Evolutionary conservation across 106 monocot species (phyloP).

Genomic region (Apostasia ramifera): DNA sequence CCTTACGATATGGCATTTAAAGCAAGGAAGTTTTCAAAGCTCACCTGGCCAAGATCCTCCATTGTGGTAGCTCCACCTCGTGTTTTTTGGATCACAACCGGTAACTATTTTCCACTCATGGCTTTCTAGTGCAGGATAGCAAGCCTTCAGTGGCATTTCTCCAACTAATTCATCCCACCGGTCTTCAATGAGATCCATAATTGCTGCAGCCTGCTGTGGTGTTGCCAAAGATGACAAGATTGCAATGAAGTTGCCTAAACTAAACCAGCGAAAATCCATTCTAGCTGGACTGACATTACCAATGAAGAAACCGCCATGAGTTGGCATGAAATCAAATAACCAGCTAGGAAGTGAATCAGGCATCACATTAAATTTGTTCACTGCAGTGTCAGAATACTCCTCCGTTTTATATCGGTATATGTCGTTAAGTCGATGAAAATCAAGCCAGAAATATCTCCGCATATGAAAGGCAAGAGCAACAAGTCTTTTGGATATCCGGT

Average conservation of each 20-base stretch:
- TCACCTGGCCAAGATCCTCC: constrained; percentile 39
- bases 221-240: constrained; percentile 33
- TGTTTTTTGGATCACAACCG: constrained; percentile 33
- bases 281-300: constrained; percentile 41
- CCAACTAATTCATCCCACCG: constrained; percentile 29
- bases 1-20: too few species aligned
- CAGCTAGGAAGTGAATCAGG: constrained; percentile 33
- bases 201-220: constrained; percentile 26
- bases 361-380: constrained; percentile 40
- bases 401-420: constrained; percentile 37
- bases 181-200: constrained; percentile 37
- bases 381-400: constrained; percentile 35
- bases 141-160: constrained; percentile 30
- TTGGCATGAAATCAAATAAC: constrained; percentile 39
- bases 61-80: constrained; percentile 35
- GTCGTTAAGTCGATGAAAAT: constrained; percentile 28
- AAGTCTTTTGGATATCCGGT: constrained; percentile 24
- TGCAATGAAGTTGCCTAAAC: constrained; percentile 31
- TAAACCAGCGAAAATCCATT: constrained; percentile 40
- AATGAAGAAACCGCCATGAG: constrained; percentile 23
- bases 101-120: constrained; percentile 32
- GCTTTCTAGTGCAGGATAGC: constrained; percentile 29
- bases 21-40: neutral
- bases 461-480: constrained; percentile 29
- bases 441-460: constrained; percentile 31